Evolutionary conservation across 805 yeast species (phyloP).

Genomic region (Alloascoidea africana): DNA sequence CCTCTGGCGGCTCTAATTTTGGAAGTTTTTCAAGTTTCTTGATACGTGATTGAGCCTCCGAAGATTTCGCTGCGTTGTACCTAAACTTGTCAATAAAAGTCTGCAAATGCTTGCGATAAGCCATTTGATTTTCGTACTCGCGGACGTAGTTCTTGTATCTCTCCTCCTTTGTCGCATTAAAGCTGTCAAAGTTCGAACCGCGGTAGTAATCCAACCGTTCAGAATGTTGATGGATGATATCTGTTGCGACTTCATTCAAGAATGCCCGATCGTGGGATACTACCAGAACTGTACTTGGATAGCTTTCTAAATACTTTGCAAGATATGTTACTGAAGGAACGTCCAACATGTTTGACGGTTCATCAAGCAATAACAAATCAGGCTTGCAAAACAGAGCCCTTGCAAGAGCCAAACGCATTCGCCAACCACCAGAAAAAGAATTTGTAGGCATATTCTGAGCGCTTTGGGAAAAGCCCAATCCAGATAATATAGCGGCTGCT

Average conservation of each 20-base stretch:
- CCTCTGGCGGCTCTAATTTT: slow-evolving; percentile 84
- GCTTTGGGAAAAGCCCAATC: slow-evolving; percentile 86
- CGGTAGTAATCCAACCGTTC: slow-evolving; percentile 89
- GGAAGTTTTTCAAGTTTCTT: slow-evolving; percentile 94
- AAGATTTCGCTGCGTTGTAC: slow-evolving; percentile 94
- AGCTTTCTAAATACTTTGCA: slow-evolving; percentile 78
- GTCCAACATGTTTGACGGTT: slow-evolving; percentile 99
- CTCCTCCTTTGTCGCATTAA: slow-evolving; percentile 89
- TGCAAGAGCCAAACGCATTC: slow-evolving; percentile 97
- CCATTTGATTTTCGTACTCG: slow-evolving; percentile 97
- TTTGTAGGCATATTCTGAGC: slow-evolving; percentile 77
- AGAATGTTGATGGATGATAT: slow-evolving; percentile 93
- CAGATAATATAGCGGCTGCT: slow-evolving; percentile 86
- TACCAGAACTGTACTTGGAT: slow-evolving; percentile 84
- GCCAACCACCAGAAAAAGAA: slow-evolving; percentile 98
- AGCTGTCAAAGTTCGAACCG: slow-evolving; percentile 85
- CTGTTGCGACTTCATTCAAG: slow-evolving; percentile 95
- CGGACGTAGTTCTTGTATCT: slow-evolving; percentile 84
- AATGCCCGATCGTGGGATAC: slow-evolving; percentile 98
- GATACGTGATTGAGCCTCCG: slow-evolving; percentile 96
- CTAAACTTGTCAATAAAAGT: slow-evolving; percentile 90
- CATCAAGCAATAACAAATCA: slow-evolving; percentile 84
- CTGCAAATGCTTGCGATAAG: slow-evolving; percentile 85
- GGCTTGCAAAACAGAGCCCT: slow-evolving; percentile 97
- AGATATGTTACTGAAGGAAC: slow-evolving; percentile 94